Evolutionary conservation across 2,329 filamentous ascomycete genomes (phyloP), one percentile per base, ranked within the genome.

Genomic region (Huntiella omanensis): DNA sequence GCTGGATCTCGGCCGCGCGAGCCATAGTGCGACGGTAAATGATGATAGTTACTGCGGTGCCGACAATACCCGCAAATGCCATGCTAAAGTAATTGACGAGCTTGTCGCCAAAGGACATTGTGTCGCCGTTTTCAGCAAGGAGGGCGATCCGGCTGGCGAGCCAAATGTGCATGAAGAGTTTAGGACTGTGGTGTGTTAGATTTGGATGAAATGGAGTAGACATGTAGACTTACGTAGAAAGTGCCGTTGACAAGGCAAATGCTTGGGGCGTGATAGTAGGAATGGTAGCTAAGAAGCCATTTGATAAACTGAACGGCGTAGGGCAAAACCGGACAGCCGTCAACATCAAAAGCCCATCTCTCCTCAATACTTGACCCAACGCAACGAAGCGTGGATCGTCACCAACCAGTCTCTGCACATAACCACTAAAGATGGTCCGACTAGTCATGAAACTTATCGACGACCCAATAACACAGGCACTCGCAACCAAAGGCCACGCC

Each of bases 291-390:
- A 98, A 75, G 50, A 93, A 93, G 43, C 86, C 91, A 58, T 98
- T 98, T 58, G 83, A 87, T 54, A 96, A 67, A 45, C 83, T 91
- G 60, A 93, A 98, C 11, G 91, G 91, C 50, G 98, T 60, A 2
- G 91, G 91, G 56, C 88, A 96, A 52, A 96, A 72, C 28, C 91
- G 75, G 54, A 98, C 91, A 72, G 91, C 92, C 52, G 84, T 79
- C 40, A 98, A 70, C 46, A 96, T 77, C 55, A 85, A 82, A 44
- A 98, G 62, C 1, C 91, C 91, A 56, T 98, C 91, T 56, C 83
- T 79, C 53, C 93, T 85, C 51, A 98, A 68, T 5, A 91, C 91
- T 55, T 95, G 72, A 16, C 83, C 75, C 19, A 98, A 71, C 4
- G 91, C 91, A 7, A 91, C 76, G 59, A 98, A 98, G 45, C 87